phyloP scores from a whole-genome alignment of 805 yeast species.

The Hanseniaspora jakobsenii region DNA sequence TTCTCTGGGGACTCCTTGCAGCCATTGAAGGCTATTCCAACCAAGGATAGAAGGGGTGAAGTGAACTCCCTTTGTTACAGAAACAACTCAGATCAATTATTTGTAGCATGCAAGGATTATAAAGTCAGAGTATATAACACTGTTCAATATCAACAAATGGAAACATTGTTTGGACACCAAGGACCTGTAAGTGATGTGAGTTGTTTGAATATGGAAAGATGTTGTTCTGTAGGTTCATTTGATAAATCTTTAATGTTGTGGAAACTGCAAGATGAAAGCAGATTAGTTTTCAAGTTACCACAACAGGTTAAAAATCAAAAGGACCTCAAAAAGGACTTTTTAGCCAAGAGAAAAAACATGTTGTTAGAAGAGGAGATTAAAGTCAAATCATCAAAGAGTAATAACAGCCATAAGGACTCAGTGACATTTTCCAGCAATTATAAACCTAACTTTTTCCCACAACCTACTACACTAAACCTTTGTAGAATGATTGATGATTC shows the following conservation, averaged over 20 bases:
- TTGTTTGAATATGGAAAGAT: conserved; percentile 74
- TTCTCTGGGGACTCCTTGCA: conserved; percentile 77
- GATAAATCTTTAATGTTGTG: conserved; percentile 92
- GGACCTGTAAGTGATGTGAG: conserved; percentile 73
- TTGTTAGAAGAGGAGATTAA: conserved; percentile 17
- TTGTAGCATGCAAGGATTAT: conserved; percentile 86
- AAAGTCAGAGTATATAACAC: conserved; percentile 78
- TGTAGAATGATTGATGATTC: conserved; percentile 86
- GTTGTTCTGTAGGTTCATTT: conserved; percentile 90
- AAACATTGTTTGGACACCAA: conserved; percentile 89
- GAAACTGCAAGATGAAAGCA: conserved; percentile 92
- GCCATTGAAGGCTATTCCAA: conserved; percentile 64
- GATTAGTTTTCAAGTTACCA: conserved; percentile 76
- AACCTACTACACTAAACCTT: conserved; percentile 64
- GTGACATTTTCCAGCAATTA: too few relatives aligned
- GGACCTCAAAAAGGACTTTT: conserved; percentile 31
- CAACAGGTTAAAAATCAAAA: conserved; percentile 39
- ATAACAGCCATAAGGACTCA: too few relatives aligned
- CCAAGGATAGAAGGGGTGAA: conserved; percentile 57
- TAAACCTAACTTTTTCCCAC: conserved; percentile 23
- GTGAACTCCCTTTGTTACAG: conserved; percentile 68
- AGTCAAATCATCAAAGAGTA: too few relatives aligned
- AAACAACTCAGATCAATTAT: conserved; percentile 68
- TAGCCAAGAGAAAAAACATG: conserved; percentile 27
- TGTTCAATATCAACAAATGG: conserved; percentile 78